Conservation (phyloP, 495 filamentous ascomycete genomes). For the Oidiodendron maius region DNA sequence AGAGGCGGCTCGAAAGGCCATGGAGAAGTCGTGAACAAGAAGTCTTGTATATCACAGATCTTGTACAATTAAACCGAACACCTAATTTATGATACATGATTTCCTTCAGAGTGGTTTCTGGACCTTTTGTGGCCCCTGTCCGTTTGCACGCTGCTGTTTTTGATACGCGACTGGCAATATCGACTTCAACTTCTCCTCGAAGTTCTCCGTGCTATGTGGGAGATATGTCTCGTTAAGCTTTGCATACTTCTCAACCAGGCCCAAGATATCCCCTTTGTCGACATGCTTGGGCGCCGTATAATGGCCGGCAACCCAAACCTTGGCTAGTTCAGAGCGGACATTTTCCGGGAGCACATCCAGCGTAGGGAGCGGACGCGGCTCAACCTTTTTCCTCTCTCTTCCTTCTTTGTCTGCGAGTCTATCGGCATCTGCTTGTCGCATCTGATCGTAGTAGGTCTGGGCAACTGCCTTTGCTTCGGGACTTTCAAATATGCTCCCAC, state of each 20-base stretch:
- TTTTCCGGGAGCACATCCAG: neutral
- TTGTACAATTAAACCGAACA: constrained; percentile 19
- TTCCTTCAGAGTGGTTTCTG: neutral
- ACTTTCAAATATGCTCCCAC: constrained; percentile 18
- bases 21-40: constrained; percentile 40
- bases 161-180: constrained; percentile 18
- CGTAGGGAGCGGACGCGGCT: neutral
- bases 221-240: constrained; percentile 32
- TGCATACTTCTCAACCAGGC: constrained; percentile 28
- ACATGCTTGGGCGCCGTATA: constrained; percentile 29
- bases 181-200: constrained; percentile 29
- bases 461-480: constrained; percentile 10
- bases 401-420: neutral
- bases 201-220: constrained; percentile 19
- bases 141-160: neutral
- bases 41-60: constrained; percentile 14
- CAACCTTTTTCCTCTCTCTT: neutral
- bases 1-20: constrained; percentile 55
- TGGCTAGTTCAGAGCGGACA: constrained; percentile 24
- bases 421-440: neutral
- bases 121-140: neutral
- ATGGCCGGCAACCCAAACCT: constrained; percentile 33
- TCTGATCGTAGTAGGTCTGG: constrained; percentile 5
- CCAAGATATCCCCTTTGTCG: constrained; percentile 26
- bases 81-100: neutral